Percentiles rank a stretch among this genome's conserved stretches.
phyloP scores from a whole-genome alignment of 495 filamentous ascomycete genomes.

The Xylaria intraflava region DNA sequence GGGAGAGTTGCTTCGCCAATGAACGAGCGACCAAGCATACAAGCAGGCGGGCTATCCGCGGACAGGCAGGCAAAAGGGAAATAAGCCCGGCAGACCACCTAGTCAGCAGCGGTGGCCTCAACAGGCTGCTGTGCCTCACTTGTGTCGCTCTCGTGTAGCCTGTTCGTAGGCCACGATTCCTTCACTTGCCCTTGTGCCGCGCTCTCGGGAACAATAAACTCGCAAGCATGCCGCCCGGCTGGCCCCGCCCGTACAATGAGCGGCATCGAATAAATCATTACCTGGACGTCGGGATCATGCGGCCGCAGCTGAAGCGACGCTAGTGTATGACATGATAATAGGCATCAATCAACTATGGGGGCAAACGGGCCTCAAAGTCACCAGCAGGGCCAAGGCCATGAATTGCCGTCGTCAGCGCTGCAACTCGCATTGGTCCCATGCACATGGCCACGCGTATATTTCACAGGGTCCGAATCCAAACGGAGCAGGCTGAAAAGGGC shows the following conservation, averaged over 20 bases:
- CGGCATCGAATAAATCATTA: not conserved
- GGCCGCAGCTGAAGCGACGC: not conserved
- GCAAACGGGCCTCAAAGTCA: not conserved
- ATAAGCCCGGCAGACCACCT: not conserved
- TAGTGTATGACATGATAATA: not conserved
- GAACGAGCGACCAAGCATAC: not conserved
- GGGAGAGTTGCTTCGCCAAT: not conserved
- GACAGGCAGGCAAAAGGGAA: not conserved
- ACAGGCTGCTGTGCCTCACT: not conserved
- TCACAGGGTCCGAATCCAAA: not conserved
- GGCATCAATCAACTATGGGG: not conserved
- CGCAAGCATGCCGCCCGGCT: not conserved
- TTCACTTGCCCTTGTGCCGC: not conserved
- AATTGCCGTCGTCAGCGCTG: not conserved
- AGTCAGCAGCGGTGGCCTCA: not conserved
- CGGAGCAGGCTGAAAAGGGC: not conserved
- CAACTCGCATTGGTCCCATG: not conserved
- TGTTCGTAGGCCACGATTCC: not conserved
- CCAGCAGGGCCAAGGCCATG: not conserved
- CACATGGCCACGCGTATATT: not conserved
- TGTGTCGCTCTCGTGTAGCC: constrained; percentile 7
- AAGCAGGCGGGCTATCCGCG: not conserved
- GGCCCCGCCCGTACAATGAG: not conserved
- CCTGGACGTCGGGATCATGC: not conserved
- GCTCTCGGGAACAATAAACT: not conserved